These are phyloP conservation scores for Pyrenophora seminiperda DNA, from an alignment of 2,329 filamentous ascomycete species.

Conservation along the genomic window DNA sequence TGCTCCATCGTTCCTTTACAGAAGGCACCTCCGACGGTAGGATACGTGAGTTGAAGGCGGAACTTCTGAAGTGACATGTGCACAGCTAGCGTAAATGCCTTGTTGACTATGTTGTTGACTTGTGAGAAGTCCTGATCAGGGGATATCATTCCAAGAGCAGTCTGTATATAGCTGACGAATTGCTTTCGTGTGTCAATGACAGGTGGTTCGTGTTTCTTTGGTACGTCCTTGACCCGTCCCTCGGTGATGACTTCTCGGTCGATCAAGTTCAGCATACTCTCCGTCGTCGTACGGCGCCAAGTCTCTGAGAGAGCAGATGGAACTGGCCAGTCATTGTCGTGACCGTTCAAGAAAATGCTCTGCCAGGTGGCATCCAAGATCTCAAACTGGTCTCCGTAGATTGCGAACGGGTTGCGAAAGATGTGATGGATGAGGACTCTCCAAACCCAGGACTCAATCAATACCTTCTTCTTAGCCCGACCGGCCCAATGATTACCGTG, in stretches of 20 bases:
- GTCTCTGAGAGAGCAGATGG: conserved; percentile 12
- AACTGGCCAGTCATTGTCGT: conserved; percentile 6
- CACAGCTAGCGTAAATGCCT: conserved; percentile 19
- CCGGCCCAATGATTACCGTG: conserved; percentile 10
- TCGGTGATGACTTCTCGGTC: background rate
- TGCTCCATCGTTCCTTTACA: background rate
- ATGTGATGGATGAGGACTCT: conserved; percentile 10
- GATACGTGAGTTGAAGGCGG: conserved; percentile 29
- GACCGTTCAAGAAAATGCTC: conserved; percentile 2
- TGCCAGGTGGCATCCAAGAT: background rate
- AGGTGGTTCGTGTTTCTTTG: too few species aligned
- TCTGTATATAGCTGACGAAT: background rate
- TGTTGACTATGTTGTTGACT: conserved; percentile 16
- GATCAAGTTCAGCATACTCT: background rate
- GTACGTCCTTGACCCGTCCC: too few species aligned
- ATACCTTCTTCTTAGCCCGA: conserved; percentile 11
- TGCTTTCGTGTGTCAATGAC: background rate
- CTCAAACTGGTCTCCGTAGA: background rate
- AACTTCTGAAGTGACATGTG: conserved; percentile 22
- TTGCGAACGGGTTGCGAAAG: conserved; percentile 13
- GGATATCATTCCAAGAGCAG: background rate
- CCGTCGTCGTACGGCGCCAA: conserved; percentile 10
- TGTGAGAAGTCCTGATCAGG: background rate
- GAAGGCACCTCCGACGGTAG: conserved; percentile 7
- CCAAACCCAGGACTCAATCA: conserved; percentile 26